Conservation (phyloP, 2,329 filamentous ascomycete species). For the Eurotiales sp. region DNA sequence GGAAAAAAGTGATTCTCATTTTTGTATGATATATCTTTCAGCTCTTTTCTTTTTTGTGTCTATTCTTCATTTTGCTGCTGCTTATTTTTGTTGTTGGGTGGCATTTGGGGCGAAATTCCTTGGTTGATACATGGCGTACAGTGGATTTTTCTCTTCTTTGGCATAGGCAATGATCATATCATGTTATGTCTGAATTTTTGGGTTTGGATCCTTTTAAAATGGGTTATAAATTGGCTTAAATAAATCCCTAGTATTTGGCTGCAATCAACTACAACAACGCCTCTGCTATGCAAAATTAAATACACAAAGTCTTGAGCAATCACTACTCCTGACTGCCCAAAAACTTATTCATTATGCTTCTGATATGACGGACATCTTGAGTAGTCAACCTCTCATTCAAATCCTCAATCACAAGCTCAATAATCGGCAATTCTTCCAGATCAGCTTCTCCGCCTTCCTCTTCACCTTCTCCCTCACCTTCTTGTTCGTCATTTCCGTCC, state of each 20-base stretch:
- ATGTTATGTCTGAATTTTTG: too few species aligned
- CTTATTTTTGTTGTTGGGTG: slow-evolving; percentile 29
- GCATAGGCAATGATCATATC: slow-evolving; percentile 7
- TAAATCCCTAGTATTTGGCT: background rate
- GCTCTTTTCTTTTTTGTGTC: slow-evolving; percentile 26
- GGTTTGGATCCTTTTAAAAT: too few species aligned
- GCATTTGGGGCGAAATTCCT: slow-evolving; percentile 27
- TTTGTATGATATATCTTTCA: slow-evolving; percentile 43
- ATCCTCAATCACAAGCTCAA: slow-evolving; percentile 43
- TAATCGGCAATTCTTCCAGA: slow-evolving; percentile 33
- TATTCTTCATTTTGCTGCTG: slow-evolving; percentile 27
- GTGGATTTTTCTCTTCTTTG: slow-evolving; percentile 10
- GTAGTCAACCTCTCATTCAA: slow-evolving; percentile 37
- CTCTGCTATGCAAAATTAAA: slow-evolving; percentile 9
- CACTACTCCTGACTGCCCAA: slow-evolving; percentile 18
- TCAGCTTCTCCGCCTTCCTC: slow-evolving; percentile 29
- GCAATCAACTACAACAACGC: background rate
- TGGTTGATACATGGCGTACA: slow-evolving; percentile 13
- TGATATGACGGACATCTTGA: slow-evolving; percentile 33
- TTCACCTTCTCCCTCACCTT: slow-evolving; percentile 16
- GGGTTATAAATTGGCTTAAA: background rate
- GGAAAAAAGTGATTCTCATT: slow-evolving; percentile 22
- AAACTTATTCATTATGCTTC: slow-evolving; percentile 34
- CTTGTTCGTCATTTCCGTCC: slow-evolving; percentile 17
- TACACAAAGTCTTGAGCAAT: background rate